Evolutionary conservation across 2,329 filamentous ascomycete genomes (phyloP).

Genomic region (Phoma sp.): DNA sequence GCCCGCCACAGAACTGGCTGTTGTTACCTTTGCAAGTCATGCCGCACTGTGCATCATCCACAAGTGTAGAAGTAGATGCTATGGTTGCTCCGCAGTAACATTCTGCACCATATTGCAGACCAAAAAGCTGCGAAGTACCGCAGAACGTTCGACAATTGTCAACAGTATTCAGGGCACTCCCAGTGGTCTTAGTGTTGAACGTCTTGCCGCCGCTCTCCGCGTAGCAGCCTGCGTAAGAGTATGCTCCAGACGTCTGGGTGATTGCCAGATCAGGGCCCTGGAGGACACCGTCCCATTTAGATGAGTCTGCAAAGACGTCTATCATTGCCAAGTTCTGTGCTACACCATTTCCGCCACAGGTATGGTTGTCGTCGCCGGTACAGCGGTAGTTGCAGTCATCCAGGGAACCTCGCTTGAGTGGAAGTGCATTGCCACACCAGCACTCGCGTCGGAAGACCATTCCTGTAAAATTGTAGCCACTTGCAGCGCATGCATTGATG

Average conservation of each 20-base stretch:
- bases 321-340: slow-evolving; percentile 48
- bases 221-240: slow-evolving; percentile 22
- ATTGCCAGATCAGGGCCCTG: slow-evolving; percentile 26
- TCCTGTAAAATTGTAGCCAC: slow-evolving; percentile 54
- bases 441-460: slow-evolving; percentile 60
- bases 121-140: slow-evolving; percentile 36
- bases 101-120: slow-evolving; percentile 39
- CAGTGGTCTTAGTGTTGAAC: slow-evolving; percentile 8
- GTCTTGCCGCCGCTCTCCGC: slow-evolving; percentile 19
- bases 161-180: slow-evolving; percentile 11
- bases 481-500: slow-evolving; percentile 52
- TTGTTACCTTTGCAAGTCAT: slow-evolving; percentile 15
- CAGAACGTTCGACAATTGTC: slow-evolving; percentile 30
- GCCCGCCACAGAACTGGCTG: slow-evolving; percentile 14
- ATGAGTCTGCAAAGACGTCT: slow-evolving; percentile 49
- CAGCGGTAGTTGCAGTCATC: slow-evolving; percentile 61
- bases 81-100: slow-evolving; percentile 17
- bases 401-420: slow-evolving; percentile 53
- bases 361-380: slow-evolving; percentile 56
- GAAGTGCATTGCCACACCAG: slow-evolving; percentile 61
- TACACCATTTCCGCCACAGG: slow-evolving; percentile 61
- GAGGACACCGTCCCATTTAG: slow-evolving; percentile 27
- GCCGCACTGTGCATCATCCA: slow-evolving; percentile 3
- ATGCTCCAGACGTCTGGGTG: slow-evolving; percentile 18
- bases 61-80: slow-evolving; percentile 2